These are phyloP conservation scores for Psidium friedrichsthalianum DNA, from an alignment of 345 rosid species.

Conservation along the genomic window DNA sequence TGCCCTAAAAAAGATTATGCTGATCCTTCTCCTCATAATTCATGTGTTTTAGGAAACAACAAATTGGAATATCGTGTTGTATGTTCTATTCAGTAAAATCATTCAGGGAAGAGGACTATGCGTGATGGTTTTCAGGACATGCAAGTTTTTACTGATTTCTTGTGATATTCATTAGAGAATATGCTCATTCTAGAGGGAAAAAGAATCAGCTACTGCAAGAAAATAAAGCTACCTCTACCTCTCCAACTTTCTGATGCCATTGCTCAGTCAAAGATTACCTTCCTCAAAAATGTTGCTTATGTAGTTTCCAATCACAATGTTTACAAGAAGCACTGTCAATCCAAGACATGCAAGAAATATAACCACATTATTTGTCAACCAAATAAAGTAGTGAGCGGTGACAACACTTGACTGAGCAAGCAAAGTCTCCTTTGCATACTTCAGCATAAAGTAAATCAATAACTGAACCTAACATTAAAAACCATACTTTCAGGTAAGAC, in stretches of 20 bases:
- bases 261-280: conserved; percentile 31
- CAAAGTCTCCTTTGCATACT: conserved; percentile 81
- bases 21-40: neutral
- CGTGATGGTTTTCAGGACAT: neutral
- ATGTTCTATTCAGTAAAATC: neutral
- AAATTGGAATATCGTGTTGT: neutral
- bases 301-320: conserved; percentile 82
- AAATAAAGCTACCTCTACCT: neutral
- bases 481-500: neutral
- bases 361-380: conserved; percentile 77
- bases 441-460: conserved; percentile 86
- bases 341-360: conserved; percentile 85
- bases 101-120: neutral
- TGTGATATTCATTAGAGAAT: neutral
- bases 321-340: conserved; percentile 88
- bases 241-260: neutral
- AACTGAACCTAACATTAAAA: conserved; percentile 1
- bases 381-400: conserved; percentile 73
- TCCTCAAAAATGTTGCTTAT: conserved; percentile 98
- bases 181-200: neutral
- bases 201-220: neutral
- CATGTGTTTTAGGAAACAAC: neutral
- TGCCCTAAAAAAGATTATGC: neutral
- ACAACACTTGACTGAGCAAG: conserved; percentile 93
- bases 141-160: neutral